phyloP scores from a whole-genome alignment of 768 basidiomycete genomes.

The Russula olivacea region DNA sequence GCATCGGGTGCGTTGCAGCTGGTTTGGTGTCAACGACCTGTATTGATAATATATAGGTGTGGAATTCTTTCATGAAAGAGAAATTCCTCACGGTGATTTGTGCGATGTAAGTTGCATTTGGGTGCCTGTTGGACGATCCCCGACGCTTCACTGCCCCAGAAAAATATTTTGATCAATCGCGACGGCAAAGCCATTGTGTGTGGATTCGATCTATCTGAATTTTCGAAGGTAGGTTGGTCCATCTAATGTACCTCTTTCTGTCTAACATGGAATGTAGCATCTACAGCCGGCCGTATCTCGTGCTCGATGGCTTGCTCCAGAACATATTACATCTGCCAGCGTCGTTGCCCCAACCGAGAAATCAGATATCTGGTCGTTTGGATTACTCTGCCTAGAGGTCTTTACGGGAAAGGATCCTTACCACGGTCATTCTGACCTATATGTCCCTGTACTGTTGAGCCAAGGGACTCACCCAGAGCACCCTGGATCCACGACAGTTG shows the following conservation, averaged over 20 bases:
- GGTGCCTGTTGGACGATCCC: neutral
- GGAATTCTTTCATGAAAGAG: constrained; percentile 21
- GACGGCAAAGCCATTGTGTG: constrained; percentile 38
- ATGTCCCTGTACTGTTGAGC: constrained; percentile 4
- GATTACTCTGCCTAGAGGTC: constrained; percentile 14
- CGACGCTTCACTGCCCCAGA: constrained; percentile 28
- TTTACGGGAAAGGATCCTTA: constrained; percentile 19
- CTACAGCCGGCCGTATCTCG: constrained; percentile 25
- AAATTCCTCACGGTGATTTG: constrained; percentile 25
- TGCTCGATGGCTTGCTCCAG: constrained; percentile 17
- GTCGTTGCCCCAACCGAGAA: constrained; percentile 1
- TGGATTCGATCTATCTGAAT: constrained; percentile 42
- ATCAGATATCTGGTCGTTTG: constrained; percentile 20
- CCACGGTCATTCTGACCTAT: neutral
- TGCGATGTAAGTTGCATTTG: constrained; percentile 23
- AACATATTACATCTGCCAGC: constrained; percentile 1
- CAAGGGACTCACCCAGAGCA: constrained; percentile 3
- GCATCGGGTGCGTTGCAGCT: constrained; percentile 32
- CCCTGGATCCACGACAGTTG: constrained; percentile 1
- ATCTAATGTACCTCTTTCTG: neutral
- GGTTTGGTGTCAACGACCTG: constrained; percentile 7
- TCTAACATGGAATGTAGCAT: neutral
- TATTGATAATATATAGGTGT: constrained; percentile 13
- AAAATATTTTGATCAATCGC: constrained; percentile 41
- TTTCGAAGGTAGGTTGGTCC: neutral